Evolutionary conservation across 2,329 filamentous ascomycete species (phyloP).

Genomic region (Fusarium phyllophilum): DNA sequence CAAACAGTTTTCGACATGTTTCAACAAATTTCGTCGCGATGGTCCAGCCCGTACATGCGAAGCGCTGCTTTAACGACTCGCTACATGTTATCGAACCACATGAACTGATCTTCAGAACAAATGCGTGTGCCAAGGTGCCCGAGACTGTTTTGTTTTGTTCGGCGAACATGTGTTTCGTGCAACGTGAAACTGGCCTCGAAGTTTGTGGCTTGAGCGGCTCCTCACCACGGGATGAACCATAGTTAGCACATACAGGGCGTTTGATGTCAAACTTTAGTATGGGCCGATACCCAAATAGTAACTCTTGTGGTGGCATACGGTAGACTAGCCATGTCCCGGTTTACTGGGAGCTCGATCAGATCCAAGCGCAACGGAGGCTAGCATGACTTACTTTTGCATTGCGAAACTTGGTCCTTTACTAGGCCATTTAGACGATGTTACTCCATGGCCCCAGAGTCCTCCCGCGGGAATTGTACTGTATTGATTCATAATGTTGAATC

Average conservation of each 20-base stretch:
- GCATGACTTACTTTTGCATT: neutral
- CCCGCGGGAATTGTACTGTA: neutral
- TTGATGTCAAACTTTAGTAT: neutral
- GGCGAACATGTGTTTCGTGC: neutral
- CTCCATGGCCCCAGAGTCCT: neutral
- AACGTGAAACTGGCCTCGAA: slow-evolving; percentile 8
- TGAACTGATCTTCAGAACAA: neutral
- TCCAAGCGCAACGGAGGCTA: neutral
- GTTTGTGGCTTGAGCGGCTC: neutral
- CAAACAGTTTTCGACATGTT: neutral
- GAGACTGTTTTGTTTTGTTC: neutral
- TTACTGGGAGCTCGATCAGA: neutral
- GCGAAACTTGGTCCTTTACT: neutral
- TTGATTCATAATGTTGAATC: neutral
- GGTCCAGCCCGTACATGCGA: neutral
- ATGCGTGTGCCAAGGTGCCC: neutral
- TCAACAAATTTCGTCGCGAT: neutral
- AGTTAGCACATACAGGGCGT: neutral
- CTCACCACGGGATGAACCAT: slow-evolving; percentile 3
- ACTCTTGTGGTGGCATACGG: neutral
- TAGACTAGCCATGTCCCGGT: neutral
- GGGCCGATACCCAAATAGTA: neutral
- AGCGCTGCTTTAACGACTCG: neutral
- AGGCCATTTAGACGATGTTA: neutral
- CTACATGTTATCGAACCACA: neutral